Conservation (phyloP, 192 early-diverging fungal genomes). For the Powellomyces hirtus region DNA sequence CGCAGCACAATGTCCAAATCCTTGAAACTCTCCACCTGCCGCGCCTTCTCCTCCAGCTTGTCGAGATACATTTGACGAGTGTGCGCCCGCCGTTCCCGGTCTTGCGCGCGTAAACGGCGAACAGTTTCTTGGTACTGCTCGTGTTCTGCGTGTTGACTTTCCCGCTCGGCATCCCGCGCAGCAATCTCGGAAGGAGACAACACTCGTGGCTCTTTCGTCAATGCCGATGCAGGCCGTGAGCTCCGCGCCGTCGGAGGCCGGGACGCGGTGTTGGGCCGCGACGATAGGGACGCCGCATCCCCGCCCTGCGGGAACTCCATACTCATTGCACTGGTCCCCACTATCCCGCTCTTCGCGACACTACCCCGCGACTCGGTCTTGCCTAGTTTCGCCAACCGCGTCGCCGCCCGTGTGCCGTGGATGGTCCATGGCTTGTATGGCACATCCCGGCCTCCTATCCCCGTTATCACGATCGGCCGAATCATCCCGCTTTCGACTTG, state of each 20-base stretch:
- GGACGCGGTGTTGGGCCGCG: background rate
- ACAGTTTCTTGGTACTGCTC: conserved; percentile 29
- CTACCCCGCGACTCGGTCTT: background rate
- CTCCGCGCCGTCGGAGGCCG: conserved; percentile 8
- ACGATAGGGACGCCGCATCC: conserved; percentile 3
- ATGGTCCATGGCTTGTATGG: conserved; percentile 46
- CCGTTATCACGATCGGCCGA: conserved; percentile 35
- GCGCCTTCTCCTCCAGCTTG: conserved; percentile 31
- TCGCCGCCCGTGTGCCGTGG: conserved; percentile 15
- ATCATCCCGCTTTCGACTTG: conserved; percentile 41
- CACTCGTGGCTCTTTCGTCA: conserved; percentile 22
- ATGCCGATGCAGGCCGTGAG: background rate
- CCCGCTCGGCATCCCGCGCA: conserved; percentile 18
- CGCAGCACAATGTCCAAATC: conserved; percentile 25
- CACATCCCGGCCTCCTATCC: conserved; percentile 13
- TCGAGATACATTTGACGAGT: conserved; percentile 20
- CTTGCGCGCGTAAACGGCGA: conserved; percentile 23
- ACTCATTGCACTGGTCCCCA: background rate
- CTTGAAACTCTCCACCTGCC: conserved; percentile 26
- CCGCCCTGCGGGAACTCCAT: background rate
- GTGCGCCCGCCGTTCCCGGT: conserved; percentile 41
- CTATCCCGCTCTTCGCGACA: no score
- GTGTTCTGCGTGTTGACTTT: conserved; percentile 11
- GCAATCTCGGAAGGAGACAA: conserved; percentile 30
- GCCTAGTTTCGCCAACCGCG: background rate